phyloP scores from a whole-genome alignment of 164 flowering plant genomes.

The Platanus orientalis region DNA sequence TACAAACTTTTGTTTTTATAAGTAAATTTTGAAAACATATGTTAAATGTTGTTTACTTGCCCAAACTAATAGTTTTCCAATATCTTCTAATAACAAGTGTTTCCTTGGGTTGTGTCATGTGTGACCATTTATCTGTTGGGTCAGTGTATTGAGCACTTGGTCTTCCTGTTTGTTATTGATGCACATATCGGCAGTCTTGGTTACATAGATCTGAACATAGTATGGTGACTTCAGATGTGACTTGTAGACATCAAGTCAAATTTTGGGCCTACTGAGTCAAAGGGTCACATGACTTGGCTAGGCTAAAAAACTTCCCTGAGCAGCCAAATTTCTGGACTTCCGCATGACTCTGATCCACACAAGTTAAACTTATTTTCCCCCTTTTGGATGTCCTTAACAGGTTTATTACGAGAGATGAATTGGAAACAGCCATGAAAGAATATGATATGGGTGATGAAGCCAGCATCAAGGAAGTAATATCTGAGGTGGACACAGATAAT shows the following conservation, averaged over 20 bases:
- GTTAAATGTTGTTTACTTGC: too few species aligned
- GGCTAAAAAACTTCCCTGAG: neutral
- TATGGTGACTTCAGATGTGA: neutral
- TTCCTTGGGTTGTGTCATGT: neutral
- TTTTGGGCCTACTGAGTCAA: neutral
- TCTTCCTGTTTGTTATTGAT: neutral
- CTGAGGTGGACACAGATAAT: conserved; percentile 67
- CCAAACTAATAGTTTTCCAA: too few species aligned
- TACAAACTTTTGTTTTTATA: too few species aligned
- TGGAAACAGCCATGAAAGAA: conserved; percentile 52
- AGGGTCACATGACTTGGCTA: neutral
- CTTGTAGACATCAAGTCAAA: neutral
- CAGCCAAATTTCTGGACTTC: neutral
- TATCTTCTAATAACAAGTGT: too few species aligned
- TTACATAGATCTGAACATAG: neutral
- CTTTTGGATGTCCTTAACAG: conserved; percentile 18
- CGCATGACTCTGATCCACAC: neutral
- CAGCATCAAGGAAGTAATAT: conserved; percentile 49
- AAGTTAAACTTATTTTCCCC: neutral
- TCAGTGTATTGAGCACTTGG: neutral
- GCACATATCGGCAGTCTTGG: neutral
- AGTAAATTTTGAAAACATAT: too few species aligned
- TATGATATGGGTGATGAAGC: conserved; percentile 54
- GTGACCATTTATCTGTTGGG: neutral
- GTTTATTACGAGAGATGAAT: conserved; percentile 58